These are phyloP conservation scores for Vicia villosa DNA, from an alignment of 306 rosid species.

Conservation along the genomic window DNA sequence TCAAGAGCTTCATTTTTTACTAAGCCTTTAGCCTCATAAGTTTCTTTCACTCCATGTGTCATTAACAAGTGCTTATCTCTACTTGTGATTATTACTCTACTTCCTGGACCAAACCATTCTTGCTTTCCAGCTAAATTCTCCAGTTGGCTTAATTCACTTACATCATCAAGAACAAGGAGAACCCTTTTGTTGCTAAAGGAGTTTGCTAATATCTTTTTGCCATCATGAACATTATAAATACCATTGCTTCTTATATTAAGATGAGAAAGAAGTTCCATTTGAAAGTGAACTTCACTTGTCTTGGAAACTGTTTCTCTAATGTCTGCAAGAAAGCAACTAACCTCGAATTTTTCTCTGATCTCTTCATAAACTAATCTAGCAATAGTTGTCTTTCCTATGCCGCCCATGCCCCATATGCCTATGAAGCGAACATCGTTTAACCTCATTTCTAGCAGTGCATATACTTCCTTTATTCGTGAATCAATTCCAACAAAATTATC, in stretches of 20 bases:
- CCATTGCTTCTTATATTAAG: slow-evolving; percentile 2
- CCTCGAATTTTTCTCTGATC: slow-evolving; percentile 7
- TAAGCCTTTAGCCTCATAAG: slow-evolving; percentile 3
- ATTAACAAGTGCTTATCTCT: slow-evolving; percentile 35
- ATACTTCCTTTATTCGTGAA: slow-evolving; percentile 22
- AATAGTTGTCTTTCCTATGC: slow-evolving; percentile 41
- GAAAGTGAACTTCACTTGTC: slow-evolving; percentile 29
- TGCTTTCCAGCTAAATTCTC: slow-evolving; percentile 32
- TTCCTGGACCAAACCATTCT: slow-evolving; percentile 49
- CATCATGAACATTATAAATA: slow-evolving; percentile 13
- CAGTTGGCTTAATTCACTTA: slow-evolving; percentile 41
- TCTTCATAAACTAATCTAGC: slow-evolving; percentile 38
- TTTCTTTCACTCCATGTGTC: slow-evolving; percentile 26
- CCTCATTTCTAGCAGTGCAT: slow-evolving; percentile 10
- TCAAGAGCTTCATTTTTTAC: slow-evolving; percentile 27
- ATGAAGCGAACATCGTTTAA: slow-evolving; percentile 39
- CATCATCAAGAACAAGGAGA: slow-evolving; percentile 46
- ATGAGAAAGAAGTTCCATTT: slow-evolving; percentile 36
- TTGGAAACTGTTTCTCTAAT: slow-evolving; percentile 30
- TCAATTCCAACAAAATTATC: slow-evolving; percentile 41
- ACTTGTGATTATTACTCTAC: slow-evolving; percentile 44
- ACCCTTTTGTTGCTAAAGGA: slow-evolving; percentile 24
- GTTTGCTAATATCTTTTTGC: slow-evolving; percentile 33
- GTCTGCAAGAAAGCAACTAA: slow-evolving; percentile 40
- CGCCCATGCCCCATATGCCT: slow-evolving; percentile 50